Evolutionary conservation across 2,329 filamentous ascomycete genomes (phyloP), one percentile per base, ranked within the genome.

Genomic region (Emergomyces pasteurianus): DNA sequence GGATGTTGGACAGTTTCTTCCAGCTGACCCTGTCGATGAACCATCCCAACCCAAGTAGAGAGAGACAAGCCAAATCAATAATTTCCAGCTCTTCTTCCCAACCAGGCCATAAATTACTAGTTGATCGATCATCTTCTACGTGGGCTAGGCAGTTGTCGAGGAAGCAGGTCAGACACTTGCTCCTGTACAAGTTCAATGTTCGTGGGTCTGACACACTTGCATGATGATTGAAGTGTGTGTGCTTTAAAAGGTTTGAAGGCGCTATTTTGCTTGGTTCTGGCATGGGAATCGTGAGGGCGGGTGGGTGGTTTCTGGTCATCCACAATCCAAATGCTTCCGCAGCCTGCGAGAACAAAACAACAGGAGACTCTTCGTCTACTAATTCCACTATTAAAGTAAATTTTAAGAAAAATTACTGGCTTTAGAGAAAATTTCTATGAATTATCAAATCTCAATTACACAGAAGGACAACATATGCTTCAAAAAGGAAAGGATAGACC

Each of bases 51-150:
- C 23, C 18, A 12, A 52, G 8, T 28, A 50, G 46, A 36, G 16
- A 34, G 34, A 50, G 31, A 52, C n/a, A 53, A 59, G 36, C 52
- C 46, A 58, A 61, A 60, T 56, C 56, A 47, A 57, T 50, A 50
- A 54, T 38, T 58, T 49, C 54, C 54, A 46, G 58, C 58, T 42
- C 43, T 52, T 58, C 26, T 26, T 46, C 46, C 28, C 52, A 54
- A 58, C 42, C 50, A 28, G 38, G 47, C 9, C 28, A 28, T 31
- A 1, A 18, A 23, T 55, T 40, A 2, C 12, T 42, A 7, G 23
- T 31, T 31, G 38, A 16, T 58, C 38, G 21, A 40, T 21, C 34
- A 14, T 26, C 34, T 21, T 40, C 7, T 21, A 9, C 4, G 34
- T 36, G 46, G 23, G 5, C 21, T 4, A 49, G 12, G 23, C 12